These are phyloP conservation scores for Prunus mira DNA, from an alignment of 306 rosid genomes.

Conservation along the genomic window DNA sequence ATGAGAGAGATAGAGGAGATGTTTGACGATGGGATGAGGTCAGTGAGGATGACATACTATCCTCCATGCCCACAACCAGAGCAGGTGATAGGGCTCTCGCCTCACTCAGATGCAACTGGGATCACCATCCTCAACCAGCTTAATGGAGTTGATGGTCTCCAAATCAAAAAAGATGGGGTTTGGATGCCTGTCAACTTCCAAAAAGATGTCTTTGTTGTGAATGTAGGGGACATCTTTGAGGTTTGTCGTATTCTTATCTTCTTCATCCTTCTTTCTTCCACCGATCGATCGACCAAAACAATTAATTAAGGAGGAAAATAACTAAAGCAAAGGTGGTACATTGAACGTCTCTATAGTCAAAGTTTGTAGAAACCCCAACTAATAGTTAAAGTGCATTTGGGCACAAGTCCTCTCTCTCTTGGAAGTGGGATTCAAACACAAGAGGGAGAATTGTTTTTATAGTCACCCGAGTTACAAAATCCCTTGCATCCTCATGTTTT, in stretches of 20 bases:
- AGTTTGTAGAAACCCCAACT: not conserved
- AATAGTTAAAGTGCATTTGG: too few relatives aligned
- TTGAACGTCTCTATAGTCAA: too few relatives aligned
- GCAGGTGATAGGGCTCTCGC: conserved; percentile 50
- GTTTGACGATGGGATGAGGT: conserved; percentile 65
- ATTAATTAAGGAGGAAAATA: not conserved
- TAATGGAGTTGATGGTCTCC: conserved; percentile 69
- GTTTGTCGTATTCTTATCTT: conserved; percentile 31
- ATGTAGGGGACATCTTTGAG: conserved; percentile 80
- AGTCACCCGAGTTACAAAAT: too few relatives aligned
- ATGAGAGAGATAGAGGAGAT: conserved; percentile 38
- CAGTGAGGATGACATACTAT: conserved; percentile 69
- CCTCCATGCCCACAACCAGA: conserved; percentile 81
- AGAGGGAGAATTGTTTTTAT: too few relatives aligned
- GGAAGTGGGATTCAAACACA: too few relatives aligned
- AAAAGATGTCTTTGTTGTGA: conserved; percentile 54
- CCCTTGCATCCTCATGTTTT: too few relatives aligned
- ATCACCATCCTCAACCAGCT: conserved; percentile 67
- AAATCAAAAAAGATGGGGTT: conserved; percentile 63
- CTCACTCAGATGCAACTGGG: conserved; percentile 68
- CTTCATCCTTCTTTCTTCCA: not conserved
- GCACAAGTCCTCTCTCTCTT: too few relatives aligned
- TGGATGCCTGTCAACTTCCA: conserved; percentile 64
- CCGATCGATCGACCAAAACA: not conserved
- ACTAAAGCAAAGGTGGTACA: not conserved